Evolutionary conservation across 371 early-diverging fungal genomes (phyloP), one percentile per base, ranked within the genome.

Genomic region (Haplosporangium sp.): DNA sequence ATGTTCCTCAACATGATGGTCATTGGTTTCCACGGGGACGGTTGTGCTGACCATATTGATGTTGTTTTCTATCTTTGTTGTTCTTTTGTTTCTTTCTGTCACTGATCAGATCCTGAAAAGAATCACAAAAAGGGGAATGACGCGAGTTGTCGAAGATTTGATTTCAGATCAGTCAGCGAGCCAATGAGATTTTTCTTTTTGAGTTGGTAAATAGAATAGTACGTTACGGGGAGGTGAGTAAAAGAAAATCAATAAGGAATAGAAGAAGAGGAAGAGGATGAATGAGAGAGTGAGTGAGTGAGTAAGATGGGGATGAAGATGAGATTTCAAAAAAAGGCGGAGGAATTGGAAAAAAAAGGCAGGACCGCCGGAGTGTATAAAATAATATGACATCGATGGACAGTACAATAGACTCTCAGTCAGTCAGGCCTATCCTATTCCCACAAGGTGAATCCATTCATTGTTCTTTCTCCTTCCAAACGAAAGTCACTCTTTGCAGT

Each of bases 11-110:
- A 62, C 60, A 47, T 37, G 40, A 51, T 59, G 58, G 57, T 54
- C 70, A 46, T 54, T 70, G 64, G 59, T 46, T 64, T 70, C 70
- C 42, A 48, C 36, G 29, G 73, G 66, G 53, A 61, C 62, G 42
- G 66, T 61, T 65, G 73, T 21, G 62, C 57, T 57, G 62, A 72
- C 66, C 66, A 72, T 65, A 43, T 12, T 57, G 62, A 62, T 42
- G 18, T 18, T 64, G 46, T 46, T 55, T n/a, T 47, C 21, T 16
- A 11, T 51, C 40, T 51, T 23, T 58, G 29, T 53, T 40, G 36
- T 62, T 38, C 20, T 29, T 58, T 8, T 42, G 12, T 29, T n/a
- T 58, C 46, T n/a, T 10, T 16, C 21, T 59, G 18, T 42, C 53
- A 21, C 41, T 50, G 57, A 56, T 50, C 42, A 40, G 65, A 47